Evolutionary conservation across 306 rosid species (phyloP).

Genomic region (Crotalaria pallida): DNA sequence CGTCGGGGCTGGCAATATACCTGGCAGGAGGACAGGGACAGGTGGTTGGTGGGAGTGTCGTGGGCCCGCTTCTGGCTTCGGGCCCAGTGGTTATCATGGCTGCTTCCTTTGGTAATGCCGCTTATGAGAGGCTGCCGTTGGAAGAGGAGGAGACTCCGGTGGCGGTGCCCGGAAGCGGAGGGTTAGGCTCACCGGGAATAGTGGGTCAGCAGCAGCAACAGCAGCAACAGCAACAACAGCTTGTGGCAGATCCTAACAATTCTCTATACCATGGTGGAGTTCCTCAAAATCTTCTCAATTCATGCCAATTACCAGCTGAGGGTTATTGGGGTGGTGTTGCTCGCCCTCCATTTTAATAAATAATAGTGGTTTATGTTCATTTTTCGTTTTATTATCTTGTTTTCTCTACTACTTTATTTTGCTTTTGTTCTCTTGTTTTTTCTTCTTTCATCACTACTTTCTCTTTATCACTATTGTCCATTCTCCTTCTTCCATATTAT

Average conservation of each 20-base stretch:
- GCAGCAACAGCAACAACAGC: conserved; percentile 38
- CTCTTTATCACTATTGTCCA: conserved; percentile 32
- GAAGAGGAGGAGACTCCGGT: conserved; percentile 60
- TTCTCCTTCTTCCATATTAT: conserved; percentile 45
- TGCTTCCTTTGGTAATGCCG: conserved; percentile 92
- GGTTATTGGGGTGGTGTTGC: conserved; percentile 69
- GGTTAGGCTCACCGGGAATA: conserved; percentile 57
- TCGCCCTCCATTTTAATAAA: conserved; percentile 60
- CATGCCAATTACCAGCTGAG: conserved; percentile 77
- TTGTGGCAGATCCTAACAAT: conserved; percentile 48
- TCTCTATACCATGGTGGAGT: conserved; percentile 74
- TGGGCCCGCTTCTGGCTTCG: conserved; percentile 66
- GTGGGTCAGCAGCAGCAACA: conserved; percentile 42
- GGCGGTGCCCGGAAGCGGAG: conserved; percentile 31
- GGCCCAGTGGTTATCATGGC: conserved; percentile 92
- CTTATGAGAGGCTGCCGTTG: conserved; percentile 83
- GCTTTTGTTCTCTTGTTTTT: neutral
- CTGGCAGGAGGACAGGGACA: conserved; percentile 91
- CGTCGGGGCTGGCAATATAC: conserved; percentile 73
- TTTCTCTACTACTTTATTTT: neutral
- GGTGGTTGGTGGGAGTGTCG: conserved; percentile 84
- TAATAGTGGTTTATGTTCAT: neutral
- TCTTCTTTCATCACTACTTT: neutral
- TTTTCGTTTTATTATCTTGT: conserved; percentile 26
- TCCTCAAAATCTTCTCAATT: conserved; percentile 77